Evolutionary conservation across 2,329 filamentous ascomycete genomes (phyloP).

Genomic region (Pestalotiopsis sp.): DNA sequence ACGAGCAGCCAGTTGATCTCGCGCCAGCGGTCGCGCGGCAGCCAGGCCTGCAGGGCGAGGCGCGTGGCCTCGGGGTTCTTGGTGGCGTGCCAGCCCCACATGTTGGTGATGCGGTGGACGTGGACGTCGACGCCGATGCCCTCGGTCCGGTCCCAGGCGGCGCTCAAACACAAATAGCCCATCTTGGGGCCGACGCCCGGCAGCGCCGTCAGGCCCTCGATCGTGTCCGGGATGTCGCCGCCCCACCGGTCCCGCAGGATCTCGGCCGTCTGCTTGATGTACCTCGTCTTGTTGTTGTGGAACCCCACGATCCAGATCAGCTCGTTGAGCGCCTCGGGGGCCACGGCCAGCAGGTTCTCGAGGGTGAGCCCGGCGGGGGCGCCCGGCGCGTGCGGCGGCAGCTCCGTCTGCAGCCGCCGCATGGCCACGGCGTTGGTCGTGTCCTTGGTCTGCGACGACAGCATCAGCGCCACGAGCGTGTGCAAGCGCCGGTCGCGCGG

Average conservation of each 20-base stretch:
- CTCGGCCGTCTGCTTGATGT: conserved; percentile 73
- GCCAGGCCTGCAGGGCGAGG: conserved; percentile 74
- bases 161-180: conserved; percentile 85
- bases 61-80: conserved; percentile 83
- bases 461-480: conserved; percentile 85
- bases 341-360: conserved; percentile 74
- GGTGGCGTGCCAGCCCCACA: conserved; percentile 90
- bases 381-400: conserved; percentile 54
- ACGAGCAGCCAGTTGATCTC: conserved; percentile 92
- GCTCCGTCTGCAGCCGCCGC: conserved; percentile 73
- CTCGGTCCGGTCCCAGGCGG: conserved; percentile 63
- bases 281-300: conserved; percentile 91
- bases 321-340: conserved; percentile 66
- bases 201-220: conserved; percentile 73
- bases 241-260: conserved; percentile 72
- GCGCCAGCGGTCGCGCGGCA: conserved; percentile 84
- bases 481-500: conserved; percentile 73
- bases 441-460: conserved; percentile 92
- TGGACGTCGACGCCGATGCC: conserved; percentile 95
- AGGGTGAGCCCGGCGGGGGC: conserved; percentile 65
- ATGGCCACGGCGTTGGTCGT: conserved; percentile 87
- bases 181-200: conserved; percentile 95
- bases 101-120: conserved; percentile 90
- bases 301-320: conserved; percentile 87
- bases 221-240: conserved; percentile 79